Evolutionary conservation across 2,329 filamentous ascomycete genomes (phyloP).

Genomic region (Trichoderma koningii): DNA sequence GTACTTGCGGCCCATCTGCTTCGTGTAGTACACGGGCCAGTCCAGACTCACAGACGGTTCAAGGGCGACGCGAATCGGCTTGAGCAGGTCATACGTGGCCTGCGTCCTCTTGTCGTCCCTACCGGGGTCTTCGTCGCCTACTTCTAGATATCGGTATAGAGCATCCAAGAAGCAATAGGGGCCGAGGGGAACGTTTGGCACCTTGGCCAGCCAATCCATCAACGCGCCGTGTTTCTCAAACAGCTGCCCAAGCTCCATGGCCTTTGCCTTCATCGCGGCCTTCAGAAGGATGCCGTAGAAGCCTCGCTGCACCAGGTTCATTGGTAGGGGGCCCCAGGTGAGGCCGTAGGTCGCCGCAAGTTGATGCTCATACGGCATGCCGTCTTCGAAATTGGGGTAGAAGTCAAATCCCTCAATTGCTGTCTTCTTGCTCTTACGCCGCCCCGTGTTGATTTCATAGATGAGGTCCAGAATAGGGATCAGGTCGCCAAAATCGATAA

Average conservation of each 20-base stretch:
- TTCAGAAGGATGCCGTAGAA: constrained; percentile 41
- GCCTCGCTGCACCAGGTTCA: constrained; percentile 39
- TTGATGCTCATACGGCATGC: constrained; percentile 31
- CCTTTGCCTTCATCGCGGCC: constrained; percentile 39
- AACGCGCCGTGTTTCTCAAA: constrained; percentile 40
- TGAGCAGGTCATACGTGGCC: constrained; percentile 40
- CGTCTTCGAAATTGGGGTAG: constrained; percentile 39
- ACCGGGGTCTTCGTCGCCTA: constrained; percentile 12
- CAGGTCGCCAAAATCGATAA: constrained; percentile 43
- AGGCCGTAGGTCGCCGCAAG: constrained; percentile 36
- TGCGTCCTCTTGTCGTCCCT: constrained; percentile 27
- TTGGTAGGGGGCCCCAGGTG: constrained; percentile 33
- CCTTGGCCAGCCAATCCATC: constrained; percentile 34
- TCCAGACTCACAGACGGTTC: constrained; percentile 31
- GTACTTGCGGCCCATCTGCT: constrained; percentile 33
- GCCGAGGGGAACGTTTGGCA: constrained; percentile 38
- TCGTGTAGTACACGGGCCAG: constrained; percentile 33
- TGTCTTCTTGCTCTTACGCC: constrained; percentile 26
- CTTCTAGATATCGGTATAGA: constrained; percentile 37
- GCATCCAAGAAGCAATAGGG: constrained; percentile 41
- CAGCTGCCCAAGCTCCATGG: constrained; percentile 37
- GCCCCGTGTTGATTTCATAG: constrained; percentile 39
- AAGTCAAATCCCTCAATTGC: constrained; percentile 39
- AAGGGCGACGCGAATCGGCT: constrained; percentile 37
- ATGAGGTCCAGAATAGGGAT: constrained; percentile 42